phyloP scores from a whole-genome alignment of 805 yeast genomes.

The Wickerhamiella sergipiensis region DNA sequence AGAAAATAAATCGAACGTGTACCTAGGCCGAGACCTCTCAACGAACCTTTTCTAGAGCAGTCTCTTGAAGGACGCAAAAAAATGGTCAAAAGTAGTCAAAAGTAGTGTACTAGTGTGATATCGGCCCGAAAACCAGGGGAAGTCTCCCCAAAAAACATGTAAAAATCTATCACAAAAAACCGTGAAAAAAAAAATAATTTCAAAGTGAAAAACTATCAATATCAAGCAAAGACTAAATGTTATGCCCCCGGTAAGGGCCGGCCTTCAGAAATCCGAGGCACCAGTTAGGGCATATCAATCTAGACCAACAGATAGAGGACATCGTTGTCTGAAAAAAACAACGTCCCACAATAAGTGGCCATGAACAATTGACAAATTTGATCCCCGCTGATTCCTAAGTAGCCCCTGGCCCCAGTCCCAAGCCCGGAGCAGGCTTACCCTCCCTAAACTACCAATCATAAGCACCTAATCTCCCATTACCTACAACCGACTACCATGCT shows the following conservation, averaged over 20 bases:
- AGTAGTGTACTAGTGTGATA: too few relatives aligned
- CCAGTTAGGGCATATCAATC: constrained; percentile 7
- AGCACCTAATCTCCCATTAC: constrained; percentile 1
- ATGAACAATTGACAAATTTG: constrained; percentile 4
- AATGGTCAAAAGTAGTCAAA: too few relatives aligned
- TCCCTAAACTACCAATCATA: constrained; percentile 3
- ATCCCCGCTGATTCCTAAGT: too few relatives aligned
- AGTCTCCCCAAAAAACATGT: too few relatives aligned
- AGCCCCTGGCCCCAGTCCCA: not conserved
- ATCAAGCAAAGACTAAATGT: constrained; percentile 1
- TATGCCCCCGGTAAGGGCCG: constrained; percentile 5
- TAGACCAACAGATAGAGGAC: constrained; percentile 8
- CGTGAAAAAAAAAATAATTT: not conserved
- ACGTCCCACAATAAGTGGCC: constrained; percentile 3
- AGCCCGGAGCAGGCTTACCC: too few relatives aligned
- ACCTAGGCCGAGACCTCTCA: too few relatives aligned
- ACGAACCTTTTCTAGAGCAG: too few relatives aligned
- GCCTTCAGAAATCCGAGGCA: constrained; percentile 5
- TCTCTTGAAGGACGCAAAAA: too few relatives aligned
- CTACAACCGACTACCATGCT: not conserved
- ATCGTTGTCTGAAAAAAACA: not conserved
- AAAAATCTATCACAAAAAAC: too few relatives aligned
- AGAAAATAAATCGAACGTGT: too few relatives aligned
- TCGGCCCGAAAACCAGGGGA: too few relatives aligned
- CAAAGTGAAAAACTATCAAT: too few relatives aligned